Evolutionary conservation across 2,329 filamentous ascomycete species (phyloP).

Genomic region (Monosporascus sp.): DNA sequence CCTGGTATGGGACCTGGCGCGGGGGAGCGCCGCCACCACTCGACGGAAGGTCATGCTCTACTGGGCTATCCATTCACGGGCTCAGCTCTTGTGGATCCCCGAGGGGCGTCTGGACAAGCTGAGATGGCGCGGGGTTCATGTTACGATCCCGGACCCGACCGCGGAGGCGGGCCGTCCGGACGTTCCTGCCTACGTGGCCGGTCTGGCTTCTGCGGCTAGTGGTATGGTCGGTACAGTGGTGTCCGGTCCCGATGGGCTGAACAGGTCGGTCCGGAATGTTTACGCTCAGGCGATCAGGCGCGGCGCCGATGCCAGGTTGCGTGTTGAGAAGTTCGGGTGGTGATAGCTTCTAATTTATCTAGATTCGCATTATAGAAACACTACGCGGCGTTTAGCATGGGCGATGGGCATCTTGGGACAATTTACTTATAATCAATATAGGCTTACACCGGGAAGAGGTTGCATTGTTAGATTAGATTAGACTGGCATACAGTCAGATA

Average conservation of each 20-base stretch:
- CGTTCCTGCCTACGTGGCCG: constrained; percentile 37
- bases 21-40: neutral
- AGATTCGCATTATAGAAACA: too few species aligned
- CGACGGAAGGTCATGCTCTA: constrained; percentile 43
- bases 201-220: constrained; percentile 25
- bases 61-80: constrained; percentile 52
- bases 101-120: constrained; percentile 44
- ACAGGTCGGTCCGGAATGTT: constrained; percentile 53
- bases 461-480: too few species aligned
- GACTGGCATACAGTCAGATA: too few species aligned
- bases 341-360: constrained; percentile 23
- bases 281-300: constrained; percentile 43
- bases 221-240: constrained; percentile 34
- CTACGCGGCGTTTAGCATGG: neutral
- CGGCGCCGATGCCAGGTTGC: constrained; percentile 46
- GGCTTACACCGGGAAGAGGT: too few species aligned
- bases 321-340: constrained; percentile 66
- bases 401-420: too few species aligned
- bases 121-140: constrained; percentile 41
- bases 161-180: constrained; percentile 48
- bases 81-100: constrained; percentile 51
- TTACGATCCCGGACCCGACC: constrained; percentile 52
- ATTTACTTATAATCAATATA: too few species aligned
- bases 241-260: constrained; percentile 58
- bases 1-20: constrained; percentile 47